phyloP scores from a whole-genome alignment of 169 alveolate species.

The Perkinsus olseni region DNA sequence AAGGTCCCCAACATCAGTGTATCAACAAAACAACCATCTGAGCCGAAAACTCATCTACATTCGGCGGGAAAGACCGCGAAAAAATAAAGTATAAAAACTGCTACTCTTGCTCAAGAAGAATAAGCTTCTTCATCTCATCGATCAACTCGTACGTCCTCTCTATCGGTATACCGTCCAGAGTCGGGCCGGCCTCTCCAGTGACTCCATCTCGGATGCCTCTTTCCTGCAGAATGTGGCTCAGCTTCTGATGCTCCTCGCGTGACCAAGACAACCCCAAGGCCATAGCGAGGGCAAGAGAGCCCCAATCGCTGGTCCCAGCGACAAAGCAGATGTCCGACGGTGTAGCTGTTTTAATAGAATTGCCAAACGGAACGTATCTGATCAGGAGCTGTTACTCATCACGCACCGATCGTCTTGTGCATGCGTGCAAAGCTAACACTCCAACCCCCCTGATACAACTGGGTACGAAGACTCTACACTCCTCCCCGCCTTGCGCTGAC shows the following conservation, averaged over 20 bases:
- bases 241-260: background rate
- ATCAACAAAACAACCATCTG: no score
- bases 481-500: no score
- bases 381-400: background rate
- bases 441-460: no score
- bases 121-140: background rate
- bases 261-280: background rate
- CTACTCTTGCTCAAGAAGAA: background rate
- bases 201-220: background rate
- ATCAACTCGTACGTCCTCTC: background rate
- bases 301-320: background rate
- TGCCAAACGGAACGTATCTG: background rate
- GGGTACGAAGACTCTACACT: no score
- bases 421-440: no score
- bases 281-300: background rate
- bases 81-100: background rate
- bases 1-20: no score
- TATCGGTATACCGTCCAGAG: background rate
- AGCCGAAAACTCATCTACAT: no score
- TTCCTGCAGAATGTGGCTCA: background rate
- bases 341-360: background rate
- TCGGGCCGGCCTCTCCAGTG: background rate
- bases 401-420: no score
- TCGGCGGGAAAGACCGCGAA: no score
- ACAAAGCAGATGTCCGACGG: background rate